Evolutionary conservation across 202 grass and related monocot species (phyloP).

Genomic region (Miscanthus sacchariflorus): DNA sequence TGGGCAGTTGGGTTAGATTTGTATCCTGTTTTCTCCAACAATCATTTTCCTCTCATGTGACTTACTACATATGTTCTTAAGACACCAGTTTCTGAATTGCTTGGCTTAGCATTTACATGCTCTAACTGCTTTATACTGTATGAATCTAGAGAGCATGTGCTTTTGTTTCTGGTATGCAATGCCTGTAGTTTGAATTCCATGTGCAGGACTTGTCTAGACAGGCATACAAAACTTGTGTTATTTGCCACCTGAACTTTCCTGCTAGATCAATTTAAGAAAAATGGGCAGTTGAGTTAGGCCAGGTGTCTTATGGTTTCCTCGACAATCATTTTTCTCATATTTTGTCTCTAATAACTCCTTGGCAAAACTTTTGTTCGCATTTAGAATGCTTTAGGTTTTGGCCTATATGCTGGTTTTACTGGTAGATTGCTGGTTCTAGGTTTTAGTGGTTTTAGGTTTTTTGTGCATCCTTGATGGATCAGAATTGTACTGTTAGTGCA

Average conservation of each 20-base stretch:
- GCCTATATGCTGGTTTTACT: neutral
- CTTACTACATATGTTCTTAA: too few relatives aligned
- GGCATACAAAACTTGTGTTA: conserved; percentile 11
- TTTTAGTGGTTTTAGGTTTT: neutral
- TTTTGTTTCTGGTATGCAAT: neutral
- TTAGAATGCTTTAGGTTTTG: neutral
- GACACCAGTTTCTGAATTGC: neutral
- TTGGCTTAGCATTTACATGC: neutral
- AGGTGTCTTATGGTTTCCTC: conserved; percentile 28
- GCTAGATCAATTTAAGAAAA: conserved; percentile 40
- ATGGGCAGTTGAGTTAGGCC: conserved; percentile 46
- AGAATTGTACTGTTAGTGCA: neutral
- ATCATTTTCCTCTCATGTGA: conserved; percentile 63
- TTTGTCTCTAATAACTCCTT: neutral
- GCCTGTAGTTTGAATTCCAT: neutral
- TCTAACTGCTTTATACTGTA: neutral
- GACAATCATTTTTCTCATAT: conserved; percentile 70
- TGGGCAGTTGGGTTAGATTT: conserved; percentile 78
- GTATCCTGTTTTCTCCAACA: conserved; percentile 68
- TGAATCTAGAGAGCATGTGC: neutral
- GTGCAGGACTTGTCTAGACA: conserved; percentile 28
- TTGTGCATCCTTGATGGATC: neutral
- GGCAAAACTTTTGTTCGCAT: neutral
- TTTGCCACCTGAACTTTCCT: conserved; percentile 11
- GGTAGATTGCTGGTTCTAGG: neutral